A percentile compares a stretch with the other conserved stretches of the same genome.
These are phyloP conservation scores for Aspergillus sparsus DNA, from an alignment of 495 filamentous ascomycete genomes.

Conservation along the genomic window DNA sequence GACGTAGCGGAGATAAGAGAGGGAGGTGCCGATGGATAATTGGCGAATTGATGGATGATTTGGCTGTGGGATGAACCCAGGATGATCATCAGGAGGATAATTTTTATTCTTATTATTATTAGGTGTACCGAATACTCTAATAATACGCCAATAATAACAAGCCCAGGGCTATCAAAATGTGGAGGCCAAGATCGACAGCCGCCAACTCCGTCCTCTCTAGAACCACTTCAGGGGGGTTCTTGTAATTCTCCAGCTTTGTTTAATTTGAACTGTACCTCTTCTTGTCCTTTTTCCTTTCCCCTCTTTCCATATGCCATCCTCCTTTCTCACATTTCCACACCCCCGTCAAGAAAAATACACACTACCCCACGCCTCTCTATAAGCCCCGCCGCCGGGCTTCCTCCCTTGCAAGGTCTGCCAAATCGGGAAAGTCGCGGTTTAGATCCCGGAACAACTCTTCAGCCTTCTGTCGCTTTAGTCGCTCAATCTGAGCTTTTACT, in stretches of 20 bases:
- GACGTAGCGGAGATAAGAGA: background rate
- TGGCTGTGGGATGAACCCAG: background rate
- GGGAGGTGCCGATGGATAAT: background rate
- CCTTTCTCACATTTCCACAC: background rate
- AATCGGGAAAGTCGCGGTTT: conserved; percentile 26
- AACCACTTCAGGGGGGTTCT: background rate
- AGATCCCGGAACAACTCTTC: conserved; percentile 21
- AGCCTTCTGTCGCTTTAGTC: conserved; percentile 22
- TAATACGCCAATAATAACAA: too few relatives aligned
- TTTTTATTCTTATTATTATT: too few relatives aligned
- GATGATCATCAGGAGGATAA: too few relatives aligned
- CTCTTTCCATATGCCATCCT: too few relatives aligned
- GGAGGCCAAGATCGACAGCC: conserved; percentile 17
- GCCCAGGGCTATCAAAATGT: background rate
- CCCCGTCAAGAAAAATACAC: too few relatives aligned
- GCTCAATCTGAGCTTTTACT: conserved; percentile 23
- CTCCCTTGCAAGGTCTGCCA: conserved; percentile 23
- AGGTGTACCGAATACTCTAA: background rate
- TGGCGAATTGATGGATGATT: conserved; percentile 5
- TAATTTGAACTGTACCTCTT: too few relatives aligned
- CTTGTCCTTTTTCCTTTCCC: too few relatives aligned
- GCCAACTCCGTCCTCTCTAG: conserved; percentile 9
- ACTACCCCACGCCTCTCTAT: background rate
- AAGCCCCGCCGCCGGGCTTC: conserved; percentile 28
- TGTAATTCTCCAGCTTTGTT: too few relatives aligned